phyloP scores from a whole-genome alignment of 2,329 filamentous ascomycete species.

The Exophiala aquamarina region DNA sequence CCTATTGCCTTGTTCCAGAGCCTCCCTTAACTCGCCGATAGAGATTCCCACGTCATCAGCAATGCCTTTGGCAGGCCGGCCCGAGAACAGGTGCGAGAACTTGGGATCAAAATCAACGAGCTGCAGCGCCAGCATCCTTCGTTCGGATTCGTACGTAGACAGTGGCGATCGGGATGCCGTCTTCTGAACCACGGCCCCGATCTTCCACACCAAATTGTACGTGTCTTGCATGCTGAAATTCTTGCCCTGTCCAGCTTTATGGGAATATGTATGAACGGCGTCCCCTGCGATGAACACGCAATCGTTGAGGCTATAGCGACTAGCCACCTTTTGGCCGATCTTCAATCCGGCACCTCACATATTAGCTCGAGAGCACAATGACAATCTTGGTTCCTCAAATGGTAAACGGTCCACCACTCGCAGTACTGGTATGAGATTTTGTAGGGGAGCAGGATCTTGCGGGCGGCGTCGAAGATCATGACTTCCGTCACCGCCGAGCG shows the following conservation, averaged over 20 bases:
- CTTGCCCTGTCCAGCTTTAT: slow-evolving; percentile 70
- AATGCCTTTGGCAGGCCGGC: slow-evolving; percentile 30
- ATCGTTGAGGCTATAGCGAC: slow-evolving; percentile 43
- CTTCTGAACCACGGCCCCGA: slow-evolving; percentile 49
- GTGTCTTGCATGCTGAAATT: slow-evolving; percentile 69
- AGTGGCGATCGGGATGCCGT: slow-evolving; percentile 41
- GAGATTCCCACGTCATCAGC: slow-evolving; percentile 50
- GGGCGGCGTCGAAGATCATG: slow-evolving; percentile 61
- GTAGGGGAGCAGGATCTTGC: slow-evolving; percentile 68
- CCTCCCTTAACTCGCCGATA: slow-evolving; percentile 57
- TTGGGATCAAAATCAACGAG: slow-evolving; percentile 64
- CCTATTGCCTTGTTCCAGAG: slow-evolving; percentile 55
- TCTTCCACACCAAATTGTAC: slow-evolving; percentile 59
- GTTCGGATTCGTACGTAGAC: slow-evolving; percentile 53
- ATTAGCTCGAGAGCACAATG: background rate
- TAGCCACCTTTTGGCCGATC: slow-evolving; percentile 62
- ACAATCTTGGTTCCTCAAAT: too few relatives aligned
- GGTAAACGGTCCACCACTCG: slow-evolving; percentile 66
- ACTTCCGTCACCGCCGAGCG: slow-evolving; percentile 64
- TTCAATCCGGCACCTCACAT: slow-evolving; percentile 36
- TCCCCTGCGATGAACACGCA: slow-evolving; percentile 70
- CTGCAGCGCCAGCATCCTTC: slow-evolving; percentile 61
- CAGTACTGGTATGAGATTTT: slow-evolving; percentile 63
- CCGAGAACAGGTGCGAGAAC: slow-evolving; percentile 53
- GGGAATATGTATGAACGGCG: slow-evolving; percentile 57